Base-by-base conservation (phyloP, 1,284 basidiomycete species). In the Rhodofomes roseus region DNA sequence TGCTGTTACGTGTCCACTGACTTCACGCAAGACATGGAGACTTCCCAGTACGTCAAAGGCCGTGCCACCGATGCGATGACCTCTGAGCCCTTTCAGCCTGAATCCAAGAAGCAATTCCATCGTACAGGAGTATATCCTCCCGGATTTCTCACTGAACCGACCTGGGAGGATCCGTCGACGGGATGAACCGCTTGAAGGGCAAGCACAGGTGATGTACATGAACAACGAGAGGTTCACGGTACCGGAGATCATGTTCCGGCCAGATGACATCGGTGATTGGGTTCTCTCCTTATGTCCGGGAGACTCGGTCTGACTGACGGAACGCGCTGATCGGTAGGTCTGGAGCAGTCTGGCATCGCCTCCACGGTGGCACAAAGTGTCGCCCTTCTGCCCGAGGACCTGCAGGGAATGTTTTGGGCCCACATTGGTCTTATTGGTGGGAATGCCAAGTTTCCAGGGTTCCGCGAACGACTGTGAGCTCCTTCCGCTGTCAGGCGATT, bases 401-500 rank as follows among this genome's bases (percentile, higher is more conserved):
- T 95, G 37, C 92, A 87, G 65, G 94, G 92, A 27, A 85, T 97
- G 86, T 95, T 95, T 74, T 98, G 95, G 95, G 85, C 86, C 40
- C 94, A 98, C 72, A 94, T 98, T 63, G 89, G 92, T 5, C 76
- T 97, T 60, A 84, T 95, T 64, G 96, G 96, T 55, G 96, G 95
- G 7, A 88, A 85, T 69, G 85, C 86, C 3, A 84, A 85, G 65
- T 84, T 95, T 63, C 79, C 86, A 50, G 90, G 89, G 3, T 87
- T 98, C 65, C 81, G 83, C 23, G 74, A 82, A 56, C 78, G 96
- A 74, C 73, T 98, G 93, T 91, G 71, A 68, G 87, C 75, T 16
- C 36, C 55, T 44, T 39, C 22, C 39, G 57, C 36, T 39, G 43
- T 25, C 52, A 54, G 48, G 46, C 46, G 50, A 59, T 20, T 59